Base-by-base conservation (phyloP, 768 basidiomycete species). In the Leccinum boreale region DNA sequence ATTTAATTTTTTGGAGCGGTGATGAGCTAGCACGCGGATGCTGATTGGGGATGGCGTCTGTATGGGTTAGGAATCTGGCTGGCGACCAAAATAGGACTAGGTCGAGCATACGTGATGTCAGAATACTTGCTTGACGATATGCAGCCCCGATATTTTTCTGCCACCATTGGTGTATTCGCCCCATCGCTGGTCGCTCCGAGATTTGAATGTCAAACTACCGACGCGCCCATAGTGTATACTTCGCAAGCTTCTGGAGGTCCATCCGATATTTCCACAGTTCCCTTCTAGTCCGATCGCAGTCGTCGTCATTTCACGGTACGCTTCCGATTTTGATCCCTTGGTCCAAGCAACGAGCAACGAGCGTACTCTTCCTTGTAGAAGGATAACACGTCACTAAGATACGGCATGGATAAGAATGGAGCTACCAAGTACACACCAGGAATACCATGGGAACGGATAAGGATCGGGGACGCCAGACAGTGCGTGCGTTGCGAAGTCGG, bases 361-460 rank as follows among this genome's bases (percentile, higher is more conserved):
- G 29, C 29, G 10, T 31, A 31, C 52, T 78, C 77, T 67, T 79
- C 78, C 56, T 79, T 72, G 57, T 78, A 74, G 54, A 78, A 78
- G 0, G 73, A 78, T 2, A 77, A 60, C 28, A 78, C 62, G 35
- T 79, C 77, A 56, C 77, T 78, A 23, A 42, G 65, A 28, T 3
- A 24, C 1, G 17, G 17, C 7, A 11, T 54, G 5, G 46, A n/a
- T 29, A 14, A 31, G 15, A 36, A 36, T 17, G 35, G 35, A 3
- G 9, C 28, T 29, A 29, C 28, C 28, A 29, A 10, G 28, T 10
- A 29, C 28, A 26, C 26, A 26, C 26, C 26, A 26, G 26, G 26
- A 26, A 29, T 9, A 29, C 28, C 28, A 29, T 29, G 28, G 9
- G 28, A 75, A 64, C 3, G 63, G 62, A 44, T 73, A 80, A 0